Percentiles rank a stretch among this genome's conserved stretches.
phyloP scores from a whole-genome alignment of 2,329 filamentous ascomycete genomes.

The Diaporthe capsici region DNA sequence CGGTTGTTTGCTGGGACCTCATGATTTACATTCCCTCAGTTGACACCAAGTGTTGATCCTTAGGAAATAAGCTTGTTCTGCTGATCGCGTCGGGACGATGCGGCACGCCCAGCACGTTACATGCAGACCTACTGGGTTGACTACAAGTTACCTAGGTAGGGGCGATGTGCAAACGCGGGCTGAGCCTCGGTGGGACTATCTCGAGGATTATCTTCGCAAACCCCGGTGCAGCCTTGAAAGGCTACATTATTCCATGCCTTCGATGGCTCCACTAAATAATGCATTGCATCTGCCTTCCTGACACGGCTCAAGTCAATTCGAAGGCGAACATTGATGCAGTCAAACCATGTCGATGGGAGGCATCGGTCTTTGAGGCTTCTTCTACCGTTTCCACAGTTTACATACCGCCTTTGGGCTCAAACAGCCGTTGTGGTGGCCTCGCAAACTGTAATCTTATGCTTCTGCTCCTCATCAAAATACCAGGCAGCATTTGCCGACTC shows the following conservation, averaged over 20 bases:
- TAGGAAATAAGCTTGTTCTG: background rate
- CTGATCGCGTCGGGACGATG: background rate
- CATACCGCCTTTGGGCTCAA: background rate
- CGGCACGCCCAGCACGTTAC: background rate
- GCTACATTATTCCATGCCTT: no score
- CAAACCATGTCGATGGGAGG: background rate
- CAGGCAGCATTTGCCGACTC: background rate
- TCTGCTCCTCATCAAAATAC: background rate
- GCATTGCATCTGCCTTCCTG: background rate
- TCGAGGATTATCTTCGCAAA: background rate
- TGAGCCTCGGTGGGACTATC: background rate
- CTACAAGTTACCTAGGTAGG: background rate
- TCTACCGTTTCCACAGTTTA: background rate
- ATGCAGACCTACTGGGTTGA: background rate
- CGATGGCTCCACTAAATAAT: background rate
- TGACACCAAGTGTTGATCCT: background rate
- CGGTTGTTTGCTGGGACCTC: background rate
- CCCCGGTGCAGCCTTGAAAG: background rate
- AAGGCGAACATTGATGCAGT: background rate
- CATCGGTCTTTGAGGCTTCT: no score
- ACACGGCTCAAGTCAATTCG: background rate
- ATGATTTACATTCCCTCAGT: background rate
- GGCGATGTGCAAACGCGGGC: background rate
- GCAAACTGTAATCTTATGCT: background rate
- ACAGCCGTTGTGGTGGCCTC: background rate